A percentile compares a stretch with the other conserved stretches of the same genome.
phyloP scores from a whole-genome alignment of 2,329 filamentous ascomycete species.

The Fusarium sp. region DNA sequence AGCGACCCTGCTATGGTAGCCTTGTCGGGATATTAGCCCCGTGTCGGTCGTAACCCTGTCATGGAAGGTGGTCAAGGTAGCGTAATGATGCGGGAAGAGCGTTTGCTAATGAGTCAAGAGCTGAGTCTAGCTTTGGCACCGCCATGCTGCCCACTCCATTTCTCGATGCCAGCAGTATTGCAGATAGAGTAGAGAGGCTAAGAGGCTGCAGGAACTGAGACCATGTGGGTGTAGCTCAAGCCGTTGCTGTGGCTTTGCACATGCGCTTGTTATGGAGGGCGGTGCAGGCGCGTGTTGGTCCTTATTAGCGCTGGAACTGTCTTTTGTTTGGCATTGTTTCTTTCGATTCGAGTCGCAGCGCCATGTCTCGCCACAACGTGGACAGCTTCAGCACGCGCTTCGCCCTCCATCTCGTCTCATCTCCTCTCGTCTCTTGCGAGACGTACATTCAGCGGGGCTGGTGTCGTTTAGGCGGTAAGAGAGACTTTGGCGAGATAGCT shows the following conservation, averaged over 20 bases:
- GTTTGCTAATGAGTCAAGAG: slow-evolving; percentile 37
- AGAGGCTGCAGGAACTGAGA: slow-evolving; percentile 43
- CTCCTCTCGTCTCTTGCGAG: slow-evolving; percentile 36
- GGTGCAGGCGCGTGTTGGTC: slow-evolving; percentile 31
- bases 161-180: slow-evolving; percentile 25
- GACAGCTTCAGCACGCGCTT: slow-evolving; percentile 39
- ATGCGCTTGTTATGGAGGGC: slow-evolving; percentile 24
- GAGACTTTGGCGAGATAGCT: slow-evolving; percentile 26
- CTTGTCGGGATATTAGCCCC: slow-evolving; percentile 46
- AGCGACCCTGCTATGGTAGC: slow-evolving; percentile 45
- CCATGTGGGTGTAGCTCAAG: slow-evolving; percentile 39
- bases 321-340: slow-evolving; percentile 43
- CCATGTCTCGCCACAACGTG: slow-evolving; percentile 46
- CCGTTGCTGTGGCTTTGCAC: slow-evolving; percentile 41
- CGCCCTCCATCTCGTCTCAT: slow-evolving; percentile 30
- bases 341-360: slow-evolving; percentile 35
- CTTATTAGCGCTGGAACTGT: slow-evolving; percentile 36
- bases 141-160: slow-evolving; percentile 27
- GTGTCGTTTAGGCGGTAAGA: slow-evolving; percentile 32
- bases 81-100: slow-evolving; percentile 21
- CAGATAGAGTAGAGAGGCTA: slow-evolving; percentile 36
- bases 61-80: slow-evolving; percentile 47
- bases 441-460: slow-evolving; percentile 34
- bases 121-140: slow-evolving; percentile 31
- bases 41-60: slow-evolving; percentile 49